A percentile compares a stretch with the other conserved stretches of the same genome.
phyloP scores from a whole-genome alignment of 164 flowering plant species.

The Berberis vulgaris region DNA sequence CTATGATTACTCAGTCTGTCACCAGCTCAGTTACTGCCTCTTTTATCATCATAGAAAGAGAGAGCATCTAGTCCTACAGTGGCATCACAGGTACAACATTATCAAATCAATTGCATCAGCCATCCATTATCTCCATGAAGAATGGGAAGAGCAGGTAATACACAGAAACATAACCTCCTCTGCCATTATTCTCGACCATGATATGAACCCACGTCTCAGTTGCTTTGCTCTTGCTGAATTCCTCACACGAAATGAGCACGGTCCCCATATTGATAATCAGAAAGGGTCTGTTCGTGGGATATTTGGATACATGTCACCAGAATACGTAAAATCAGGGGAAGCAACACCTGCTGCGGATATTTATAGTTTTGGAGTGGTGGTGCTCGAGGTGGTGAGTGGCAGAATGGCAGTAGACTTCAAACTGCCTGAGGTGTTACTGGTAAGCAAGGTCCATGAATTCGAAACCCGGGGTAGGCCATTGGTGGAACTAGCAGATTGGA shows the following conservation, averaged over 20 bases:
- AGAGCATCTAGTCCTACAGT: conserved; percentile 23
- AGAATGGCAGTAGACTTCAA: conserved; percentile 73
- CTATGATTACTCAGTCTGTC: conserved; percentile 60
- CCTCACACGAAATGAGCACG: conserved; percentile 66
- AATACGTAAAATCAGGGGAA: conserved; percentile 63
- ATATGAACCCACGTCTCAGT: conserved; percentile 84
- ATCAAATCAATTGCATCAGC: conserved; percentile 80
- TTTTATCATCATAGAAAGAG: conserved; percentile 25
- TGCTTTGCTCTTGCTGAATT: conserved; percentile 88
- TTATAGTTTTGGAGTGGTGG: conserved; percentile 85
- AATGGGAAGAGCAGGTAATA: conserved; percentile 95
- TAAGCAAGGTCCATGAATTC: conserved; percentile 42
- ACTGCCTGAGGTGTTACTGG: conserved; percentile 53
- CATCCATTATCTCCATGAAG: conserved; percentile 82
- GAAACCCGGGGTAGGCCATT: conserved; percentile 33
- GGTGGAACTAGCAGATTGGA: conserved; percentile 56
- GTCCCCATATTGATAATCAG: conserved; percentile 34
- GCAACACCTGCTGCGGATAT: conserved; percentile 66
- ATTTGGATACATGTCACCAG: conserved; percentile 95
- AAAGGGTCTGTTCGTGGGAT: conserved; percentile 60
- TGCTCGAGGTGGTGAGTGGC: conserved; percentile 80
- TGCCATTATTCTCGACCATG: conserved; percentile 61
- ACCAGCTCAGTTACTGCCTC: conserved; percentile 51
- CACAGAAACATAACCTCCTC: conserved; percentile 85
- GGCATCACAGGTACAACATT: conserved; percentile 68